Conservation (phyloP, 2,329 filamentous ascomycete genomes). For the Fusarium compactum region DNA sequence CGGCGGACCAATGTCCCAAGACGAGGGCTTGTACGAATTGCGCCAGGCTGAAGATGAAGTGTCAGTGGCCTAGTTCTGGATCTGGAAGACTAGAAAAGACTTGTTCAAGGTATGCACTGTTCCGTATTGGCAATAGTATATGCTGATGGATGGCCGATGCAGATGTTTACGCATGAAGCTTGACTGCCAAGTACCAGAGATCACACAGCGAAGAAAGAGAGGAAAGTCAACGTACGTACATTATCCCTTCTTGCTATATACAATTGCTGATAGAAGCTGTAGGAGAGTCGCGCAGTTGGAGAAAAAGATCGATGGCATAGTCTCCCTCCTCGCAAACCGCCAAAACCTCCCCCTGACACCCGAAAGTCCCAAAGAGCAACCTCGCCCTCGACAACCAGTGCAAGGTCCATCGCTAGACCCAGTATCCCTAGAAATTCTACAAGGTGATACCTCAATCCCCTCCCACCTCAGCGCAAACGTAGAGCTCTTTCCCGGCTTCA, state of each 20-base stretch:
- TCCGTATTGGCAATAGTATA: accelerated
- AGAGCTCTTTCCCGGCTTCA: slow-evolving; percentile 53
- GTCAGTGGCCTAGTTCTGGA: slow-evolving; percentile 49
- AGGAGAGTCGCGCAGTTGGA: slow-evolving; percentile 56
- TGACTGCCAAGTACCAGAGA: slow-evolving; percentile 51
- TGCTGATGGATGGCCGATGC: neutral
- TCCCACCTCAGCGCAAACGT: slow-evolving; percentile 12
- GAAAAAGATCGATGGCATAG: slow-evolving; percentile 56
- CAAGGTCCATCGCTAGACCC: neutral
- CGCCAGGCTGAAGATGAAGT: slow-evolving; percentile 54
- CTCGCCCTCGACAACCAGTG: neutral
- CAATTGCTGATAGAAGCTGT: neutral
- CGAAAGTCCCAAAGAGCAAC: slow-evolving; percentile 39
- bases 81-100: slow-evolving; percentile 31
- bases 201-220: slow-evolving; percentile 51
- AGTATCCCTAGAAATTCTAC: neutral
- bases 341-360: slow-evolving; percentile 43
- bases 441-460: neutral
- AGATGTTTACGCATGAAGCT: slow-evolving; percentile 54
- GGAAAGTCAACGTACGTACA: slow-evolving; percentile 53
- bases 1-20: slow-evolving; percentile 28
- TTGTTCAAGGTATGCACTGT: slow-evolving; percentile 46
- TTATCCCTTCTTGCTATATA: neutral
- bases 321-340: slow-evolving; percentile 52
- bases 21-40: slow-evolving; percentile 52